Evolutionary conservation across 1,284 basidiomycete genomes (phyloP).

Genomic region (Microbotryum lychnidis-dioicae): DNA sequence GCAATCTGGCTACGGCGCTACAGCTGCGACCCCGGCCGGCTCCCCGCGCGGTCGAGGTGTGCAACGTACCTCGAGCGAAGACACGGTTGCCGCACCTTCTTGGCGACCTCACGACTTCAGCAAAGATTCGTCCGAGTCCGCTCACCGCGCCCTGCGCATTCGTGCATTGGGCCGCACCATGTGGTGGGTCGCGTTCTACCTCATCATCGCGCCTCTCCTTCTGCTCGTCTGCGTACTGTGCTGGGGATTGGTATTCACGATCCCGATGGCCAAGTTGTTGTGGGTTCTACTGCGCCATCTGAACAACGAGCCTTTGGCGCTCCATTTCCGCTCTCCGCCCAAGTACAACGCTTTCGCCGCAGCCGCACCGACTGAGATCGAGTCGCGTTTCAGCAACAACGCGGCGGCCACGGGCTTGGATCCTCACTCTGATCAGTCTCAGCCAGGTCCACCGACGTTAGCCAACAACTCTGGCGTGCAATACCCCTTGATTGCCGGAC

Average conservation of each 20-base stretch:
- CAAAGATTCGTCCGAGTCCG: conserved; percentile 5
- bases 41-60: conserved; percentile 8
- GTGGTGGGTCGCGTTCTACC: conserved; percentile 70
- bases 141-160: conserved; percentile 36
- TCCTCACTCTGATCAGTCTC: too few species aligned
- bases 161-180: conserved; percentile 48
- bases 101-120: conserved; percentile 15
- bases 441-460: too few species aligned
- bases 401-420: too few species aligned
- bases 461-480: neutral
- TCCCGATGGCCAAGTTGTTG: conserved; percentile 95
- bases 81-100: conserved; percentile 8
- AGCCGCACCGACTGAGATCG: conserved; percentile 10
- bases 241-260: conserved; percentile 86
- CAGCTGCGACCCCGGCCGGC: neutral
- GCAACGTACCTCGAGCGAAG: conserved; percentile 15
- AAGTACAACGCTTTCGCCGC: conserved; percentile 36
- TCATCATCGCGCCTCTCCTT: conserved; percentile 81
- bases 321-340: conserved; percentile 84
- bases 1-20: conserved; percentile 9
- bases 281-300: conserved; percentile 87
- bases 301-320: conserved; percentile 66
- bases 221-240: conserved; percentile 76
- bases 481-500: conserved; percentile 40
- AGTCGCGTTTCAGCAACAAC: too few species aligned